Evolutionary conservation across 495 filamentous ascomycete genomes (phyloP).

Genomic region (Rostrohypoxylon terebratum): DNA sequence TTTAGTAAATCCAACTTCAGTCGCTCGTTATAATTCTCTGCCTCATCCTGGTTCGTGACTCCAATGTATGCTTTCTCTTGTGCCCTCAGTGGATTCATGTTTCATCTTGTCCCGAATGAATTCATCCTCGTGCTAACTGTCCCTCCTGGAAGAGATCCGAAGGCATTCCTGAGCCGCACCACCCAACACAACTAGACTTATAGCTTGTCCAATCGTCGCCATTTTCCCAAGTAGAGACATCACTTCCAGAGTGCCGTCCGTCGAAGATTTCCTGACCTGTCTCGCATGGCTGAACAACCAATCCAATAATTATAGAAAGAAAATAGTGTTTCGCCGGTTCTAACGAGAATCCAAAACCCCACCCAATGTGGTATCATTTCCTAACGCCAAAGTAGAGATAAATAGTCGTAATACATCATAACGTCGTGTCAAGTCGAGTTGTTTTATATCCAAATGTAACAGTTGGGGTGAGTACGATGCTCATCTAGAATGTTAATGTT

Average conservation of each 20-base stretch:
- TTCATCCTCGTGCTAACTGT: too few species aligned
- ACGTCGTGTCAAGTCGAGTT: slow-evolving; percentile 16
- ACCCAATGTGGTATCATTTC: slow-evolving; percentile 40
- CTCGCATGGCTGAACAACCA: background rate
- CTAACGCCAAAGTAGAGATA: slow-evolving; percentile 27
- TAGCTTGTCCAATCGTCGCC: background rate
- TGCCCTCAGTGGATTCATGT: background rate
- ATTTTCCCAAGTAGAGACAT: background rate
- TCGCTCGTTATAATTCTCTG: slow-evolving; percentile 45
- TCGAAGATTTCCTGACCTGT: background rate
- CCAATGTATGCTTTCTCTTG: background rate
- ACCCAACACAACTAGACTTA: background rate
- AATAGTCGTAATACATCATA: slow-evolving; percentile 28
- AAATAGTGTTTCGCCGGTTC: background rate
- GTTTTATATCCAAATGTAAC: background rate
- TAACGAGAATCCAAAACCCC: slow-evolving; percentile 8
- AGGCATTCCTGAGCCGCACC: background rate
- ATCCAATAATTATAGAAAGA: background rate
- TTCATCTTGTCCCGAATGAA: too few species aligned
- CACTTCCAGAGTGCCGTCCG: background rate
- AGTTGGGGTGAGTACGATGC: background rate
- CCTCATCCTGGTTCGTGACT: background rate
- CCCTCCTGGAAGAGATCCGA: background rate
- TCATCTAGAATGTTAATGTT: slow-evolving; percentile 19
- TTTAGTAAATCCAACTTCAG: slow-evolving; percentile 49